Percentiles rank a stretch among this genome's conserved stretches.
Evolutionary conservation across 2,329 filamentous ascomycete species (phyloP).

Genomic region (Cladosporium sp.): DNA sequence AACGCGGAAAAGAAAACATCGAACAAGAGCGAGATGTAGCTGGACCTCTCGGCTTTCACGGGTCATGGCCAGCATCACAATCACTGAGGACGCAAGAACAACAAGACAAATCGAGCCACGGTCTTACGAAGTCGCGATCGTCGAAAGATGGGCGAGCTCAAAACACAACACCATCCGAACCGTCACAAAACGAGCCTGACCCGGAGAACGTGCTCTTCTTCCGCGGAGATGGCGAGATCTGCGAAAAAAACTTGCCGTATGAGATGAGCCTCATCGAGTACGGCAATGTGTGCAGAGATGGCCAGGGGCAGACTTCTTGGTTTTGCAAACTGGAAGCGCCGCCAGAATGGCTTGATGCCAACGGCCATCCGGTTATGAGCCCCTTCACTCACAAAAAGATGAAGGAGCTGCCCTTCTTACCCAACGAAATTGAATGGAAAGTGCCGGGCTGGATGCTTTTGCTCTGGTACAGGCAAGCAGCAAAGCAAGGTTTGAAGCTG

Average conservation of each 20-base stretch:
- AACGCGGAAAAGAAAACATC: too few relatives aligned
- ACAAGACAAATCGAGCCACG: too few relatives aligned
- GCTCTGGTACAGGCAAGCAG: not conserved
- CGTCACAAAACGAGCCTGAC: too few relatives aligned
- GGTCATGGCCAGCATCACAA: too few relatives aligned
- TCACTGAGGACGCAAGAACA: too few relatives aligned
- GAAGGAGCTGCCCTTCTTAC: not conserved
- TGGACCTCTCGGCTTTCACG: too few relatives aligned
- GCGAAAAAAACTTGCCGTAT: not conserved
- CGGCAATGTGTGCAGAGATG: not conserved
- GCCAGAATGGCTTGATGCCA: not conserved
- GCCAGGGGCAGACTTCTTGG: not conserved
- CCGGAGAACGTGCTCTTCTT: not conserved
- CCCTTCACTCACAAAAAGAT: not conserved
- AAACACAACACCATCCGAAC: too few relatives aligned
- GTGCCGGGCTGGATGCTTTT: not conserved
- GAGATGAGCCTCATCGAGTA: not conserved
- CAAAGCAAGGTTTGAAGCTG: not conserved
- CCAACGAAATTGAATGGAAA: not conserved
- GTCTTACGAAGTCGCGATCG: too few relatives aligned
- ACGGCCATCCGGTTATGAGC: not conserved
- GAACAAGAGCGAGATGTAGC: too few relatives aligned
- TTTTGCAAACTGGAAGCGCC: not conserved
- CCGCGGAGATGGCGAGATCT: not conserved
- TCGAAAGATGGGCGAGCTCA: too few relatives aligned